Evolutionary conservation across 495 filamentous ascomycete species (phyloP).

Genomic region (Hypomontagnella submonticulosa): DNA sequence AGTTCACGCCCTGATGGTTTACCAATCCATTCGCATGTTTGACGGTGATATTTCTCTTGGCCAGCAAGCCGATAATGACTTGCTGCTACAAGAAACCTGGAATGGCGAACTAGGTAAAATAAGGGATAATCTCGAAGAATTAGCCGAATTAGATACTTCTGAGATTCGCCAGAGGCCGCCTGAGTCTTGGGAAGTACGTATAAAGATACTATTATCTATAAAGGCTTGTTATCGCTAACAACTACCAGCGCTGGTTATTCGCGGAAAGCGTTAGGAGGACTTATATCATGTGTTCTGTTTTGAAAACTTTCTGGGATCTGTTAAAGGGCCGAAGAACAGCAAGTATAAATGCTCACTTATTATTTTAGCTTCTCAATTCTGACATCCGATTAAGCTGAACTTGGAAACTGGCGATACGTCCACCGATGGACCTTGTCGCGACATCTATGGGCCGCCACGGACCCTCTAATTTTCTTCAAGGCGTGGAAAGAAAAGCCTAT

Average conservation of each 20-base stretch:
- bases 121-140: conserved; percentile 46
- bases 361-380: background rate
- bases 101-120: conserved; percentile 47
- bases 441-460: conserved; percentile 40
- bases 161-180: conserved; percentile 35
- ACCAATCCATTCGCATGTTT: conserved; percentile 53
- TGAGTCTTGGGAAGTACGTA: conserved; percentile 44
- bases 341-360: conserved; percentile 4
- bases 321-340: conserved; percentile 25
- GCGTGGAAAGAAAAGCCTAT: conserved; percentile 45
- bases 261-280: conserved; percentile 44
- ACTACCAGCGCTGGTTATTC: conserved; percentile 41
- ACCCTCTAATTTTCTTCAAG: conserved; percentile 43
- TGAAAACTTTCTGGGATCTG: conserved; percentile 31
- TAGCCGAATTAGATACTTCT: conserved; percentile 19
- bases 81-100: conserved; percentile 49
- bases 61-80: conserved; percentile 48
- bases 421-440: conserved; percentile 43
- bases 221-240: background rate
- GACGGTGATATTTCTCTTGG: conserved; percentile 51
- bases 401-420: conserved; percentile 29
- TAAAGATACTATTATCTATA: background rate
- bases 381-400: conserved; percentile 16
- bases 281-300: conserved; percentile 30
- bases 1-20: conserved; percentile 49